A percentile compares a stretch with the other conserved stretches of the same genome.
Evolutionary conservation across 805 yeast species (phyloP).

Genomic region (Diddensiella santjacobensis): DNA sequence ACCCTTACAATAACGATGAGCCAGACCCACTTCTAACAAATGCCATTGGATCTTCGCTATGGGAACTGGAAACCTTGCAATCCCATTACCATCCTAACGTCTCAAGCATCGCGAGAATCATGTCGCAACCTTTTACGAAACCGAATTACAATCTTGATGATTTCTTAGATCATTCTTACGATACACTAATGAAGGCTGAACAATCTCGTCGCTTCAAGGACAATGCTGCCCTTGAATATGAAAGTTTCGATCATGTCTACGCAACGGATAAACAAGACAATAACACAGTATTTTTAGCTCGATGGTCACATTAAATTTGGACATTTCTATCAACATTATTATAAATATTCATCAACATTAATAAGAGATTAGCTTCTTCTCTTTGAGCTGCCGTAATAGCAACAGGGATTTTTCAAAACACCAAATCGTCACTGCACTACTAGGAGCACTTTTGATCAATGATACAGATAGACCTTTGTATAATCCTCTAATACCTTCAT

Average conservation of each 20-base stretch:
- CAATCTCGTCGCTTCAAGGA: conserved; percentile 30
- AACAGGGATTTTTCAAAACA: conserved; percentile 46
- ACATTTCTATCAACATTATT: no score
- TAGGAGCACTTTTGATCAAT: conserved; percentile 72
- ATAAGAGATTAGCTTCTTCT: conserved; percentile 4
- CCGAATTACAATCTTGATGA: conserved; percentile 87
- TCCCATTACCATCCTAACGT: conserved; percentile 93
- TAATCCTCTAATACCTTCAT: conserved; percentile 64
- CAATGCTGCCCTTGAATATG: conserved; percentile 65
- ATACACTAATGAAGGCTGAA: conserved; percentile 58
- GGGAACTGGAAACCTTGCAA: conserved; percentile 84
- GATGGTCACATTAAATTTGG: no score
- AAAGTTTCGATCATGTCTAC: conserved; percentile 23
- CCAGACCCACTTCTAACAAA: conserved; percentile 71
- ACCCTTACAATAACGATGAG: conserved; percentile 65
- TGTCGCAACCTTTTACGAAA: conserved; percentile 85
- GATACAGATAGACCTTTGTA: conserved; percentile 75
- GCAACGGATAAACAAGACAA: no score
- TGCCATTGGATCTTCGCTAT: conserved; percentile 80
- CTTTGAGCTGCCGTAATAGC: conserved; percentile 10
- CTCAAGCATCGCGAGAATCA: conserved; percentile 84
- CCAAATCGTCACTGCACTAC: conserved; percentile 58
- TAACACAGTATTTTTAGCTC: no score
- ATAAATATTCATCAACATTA: conserved; percentile 5
- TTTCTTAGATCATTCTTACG: conserved; percentile 87